These are phyloP conservation scores for Trichosanthes cucumerina DNA, from an alignment of 306 rosid species.

Conservation along the genomic window DNA sequence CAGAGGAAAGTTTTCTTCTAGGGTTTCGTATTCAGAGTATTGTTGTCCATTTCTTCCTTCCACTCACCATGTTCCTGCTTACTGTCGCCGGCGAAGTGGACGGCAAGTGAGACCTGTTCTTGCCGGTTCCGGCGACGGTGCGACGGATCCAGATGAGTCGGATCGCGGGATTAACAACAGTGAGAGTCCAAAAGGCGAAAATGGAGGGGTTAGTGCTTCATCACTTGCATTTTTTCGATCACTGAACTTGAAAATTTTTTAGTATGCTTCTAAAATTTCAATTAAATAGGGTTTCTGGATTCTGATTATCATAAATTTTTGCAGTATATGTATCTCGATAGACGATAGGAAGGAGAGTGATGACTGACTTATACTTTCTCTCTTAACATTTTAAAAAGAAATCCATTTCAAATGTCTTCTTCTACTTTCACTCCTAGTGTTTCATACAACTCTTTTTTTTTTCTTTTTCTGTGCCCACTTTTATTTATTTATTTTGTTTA, in stretches of 20 bases:
- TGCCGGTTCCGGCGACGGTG: slow-evolving; percentile 28
- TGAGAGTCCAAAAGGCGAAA: slow-evolving; percentile 33
- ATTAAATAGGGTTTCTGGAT: background rate
- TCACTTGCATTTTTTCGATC: background rate
- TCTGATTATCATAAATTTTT: background rate
- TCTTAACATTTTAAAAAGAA: too few species aligned
- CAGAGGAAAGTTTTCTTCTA: slow-evolving; percentile 30
- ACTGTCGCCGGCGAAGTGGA: slow-evolving; percentile 21
- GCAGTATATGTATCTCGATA: background rate
- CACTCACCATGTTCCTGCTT: slow-evolving; percentile 25
- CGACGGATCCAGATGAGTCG: slow-evolving; percentile 50
- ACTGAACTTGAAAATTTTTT: too few species aligned
- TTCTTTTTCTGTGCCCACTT: too few species aligned
- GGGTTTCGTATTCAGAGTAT: slow-evolving; percentile 41
- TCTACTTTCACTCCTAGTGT: too few species aligned
- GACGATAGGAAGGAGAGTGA: too few species aligned
- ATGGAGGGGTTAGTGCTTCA: slow-evolving; percentile 31
- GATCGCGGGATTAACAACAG: slow-evolving; percentile 28
- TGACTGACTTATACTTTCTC: too few species aligned
- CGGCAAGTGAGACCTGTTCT: slow-evolving; percentile 37
- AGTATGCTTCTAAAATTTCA: too few species aligned
- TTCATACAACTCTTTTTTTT: too few species aligned
- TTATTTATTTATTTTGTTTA: too few species aligned
- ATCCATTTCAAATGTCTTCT: too few species aligned
- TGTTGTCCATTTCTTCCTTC: slow-evolving; percentile 26